Conservation (phyloP, 106 monocot genomes). For the Dendrobium chrysotoxum region DNA sequence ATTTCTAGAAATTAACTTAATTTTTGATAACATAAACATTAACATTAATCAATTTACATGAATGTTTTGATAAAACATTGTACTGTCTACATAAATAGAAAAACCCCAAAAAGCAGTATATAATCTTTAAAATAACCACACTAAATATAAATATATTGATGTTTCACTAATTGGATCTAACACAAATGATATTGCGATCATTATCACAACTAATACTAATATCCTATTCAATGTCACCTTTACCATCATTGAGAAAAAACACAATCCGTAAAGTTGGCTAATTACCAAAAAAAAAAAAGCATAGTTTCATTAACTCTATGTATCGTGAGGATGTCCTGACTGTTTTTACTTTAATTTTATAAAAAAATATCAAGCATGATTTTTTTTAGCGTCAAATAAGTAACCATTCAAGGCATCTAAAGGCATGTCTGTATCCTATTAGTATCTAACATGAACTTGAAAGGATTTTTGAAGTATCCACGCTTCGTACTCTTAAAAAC, state of each 20-base stretch:
- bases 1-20: too few relatives aligned
- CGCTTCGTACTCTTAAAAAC: not conserved
- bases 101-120: not conserved
- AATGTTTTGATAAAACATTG: not conserved
- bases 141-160: not conserved
- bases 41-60: not conserved
- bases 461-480: not conserved
- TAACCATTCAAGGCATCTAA: not conserved
- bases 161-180: not conserved
- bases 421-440: not conserved
- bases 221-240: not conserved
- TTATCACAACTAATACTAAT: not conserved
- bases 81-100: not conserved
- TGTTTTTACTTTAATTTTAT: not conserved
- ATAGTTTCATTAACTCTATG: not conserved
- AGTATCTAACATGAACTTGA: not conserved
- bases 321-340: not conserved
- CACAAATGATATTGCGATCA: not conserved
- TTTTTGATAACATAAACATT: not conserved
- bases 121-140: not conserved
- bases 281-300: not conserved
- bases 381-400: not conserved
- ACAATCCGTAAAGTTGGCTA: not conserved
- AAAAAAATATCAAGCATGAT: not conserved
- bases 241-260: not conserved